Conservation (phyloP, 495 filamentous ascomycete species). For the Hypoxylon intermedium region DNA sequence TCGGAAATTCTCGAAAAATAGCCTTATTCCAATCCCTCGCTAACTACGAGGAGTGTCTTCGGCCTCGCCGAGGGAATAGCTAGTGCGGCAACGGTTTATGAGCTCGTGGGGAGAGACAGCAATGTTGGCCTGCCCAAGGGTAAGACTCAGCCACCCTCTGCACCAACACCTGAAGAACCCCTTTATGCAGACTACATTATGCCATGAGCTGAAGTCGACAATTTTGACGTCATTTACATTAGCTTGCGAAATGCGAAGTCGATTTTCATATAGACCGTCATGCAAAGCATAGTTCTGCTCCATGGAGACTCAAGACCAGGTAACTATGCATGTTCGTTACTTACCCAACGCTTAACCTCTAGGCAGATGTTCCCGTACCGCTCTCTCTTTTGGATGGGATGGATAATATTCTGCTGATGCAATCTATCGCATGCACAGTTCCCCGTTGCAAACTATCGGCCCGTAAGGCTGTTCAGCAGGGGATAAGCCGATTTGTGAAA, state of each 20-base stretch:
- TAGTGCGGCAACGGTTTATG: constrained; percentile 29
- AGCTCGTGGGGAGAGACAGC: constrained; percentile 18
- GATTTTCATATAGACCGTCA: constrained; percentile 24
- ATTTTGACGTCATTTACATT: constrained; percentile 31
- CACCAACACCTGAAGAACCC: constrained; percentile 26
- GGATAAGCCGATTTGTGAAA: constrained; percentile 15
- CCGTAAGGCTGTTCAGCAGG: constrained; percentile 8
- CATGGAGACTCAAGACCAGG: constrained; percentile 3
- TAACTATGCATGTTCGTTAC: neutral
- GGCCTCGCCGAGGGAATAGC: constrained; percentile 30
- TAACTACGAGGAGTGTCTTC: constrained; percentile 34
- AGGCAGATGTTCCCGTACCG: constrained; percentile 23
- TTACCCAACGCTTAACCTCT: too few relatives aligned
- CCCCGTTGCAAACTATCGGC: constrained; percentile 13
- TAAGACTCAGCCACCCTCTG: constrained; percentile 35
- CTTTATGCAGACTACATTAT: constrained; percentile 28
- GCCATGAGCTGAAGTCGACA: constrained; percentile 4
- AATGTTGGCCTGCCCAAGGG: constrained; percentile 30
- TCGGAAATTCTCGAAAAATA: constrained; percentile 3
- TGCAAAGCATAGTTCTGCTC: constrained; percentile 10
- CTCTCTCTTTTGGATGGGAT: neutral
- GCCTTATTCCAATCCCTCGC: constrained; percentile 31
- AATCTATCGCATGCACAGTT: constrained; percentile 1
- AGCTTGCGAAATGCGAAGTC: constrained; percentile 15
- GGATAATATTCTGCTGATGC: neutral